Percentiles rank a stretch among this genome's conserved stretches.
These are phyloP conservation scores for Begonia loranthoides DNA, from an alignment of 306 rosid species.

Conservation along the genomic window DNA sequence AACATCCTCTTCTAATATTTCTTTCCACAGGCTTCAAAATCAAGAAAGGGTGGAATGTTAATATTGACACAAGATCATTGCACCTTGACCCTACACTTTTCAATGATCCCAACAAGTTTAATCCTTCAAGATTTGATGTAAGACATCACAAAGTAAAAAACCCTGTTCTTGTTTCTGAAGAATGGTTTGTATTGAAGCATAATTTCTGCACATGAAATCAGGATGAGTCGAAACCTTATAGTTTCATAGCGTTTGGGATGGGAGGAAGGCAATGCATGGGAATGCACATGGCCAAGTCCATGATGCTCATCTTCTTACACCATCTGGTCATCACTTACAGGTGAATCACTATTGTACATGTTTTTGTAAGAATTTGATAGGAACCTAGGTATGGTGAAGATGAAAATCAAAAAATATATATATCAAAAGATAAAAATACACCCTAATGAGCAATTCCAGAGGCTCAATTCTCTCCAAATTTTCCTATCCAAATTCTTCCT, in stretches of 20 bases:
- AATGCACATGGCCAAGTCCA: slow-evolving; percentile 69
- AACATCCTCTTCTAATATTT: neutral
- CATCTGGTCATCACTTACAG: slow-evolving; percentile 57
- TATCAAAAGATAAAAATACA: no score
- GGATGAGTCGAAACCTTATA: slow-evolving; percentile 48
- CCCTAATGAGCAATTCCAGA: no score
- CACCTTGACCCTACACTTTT: slow-evolving; percentile 50
- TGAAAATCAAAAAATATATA: no score
- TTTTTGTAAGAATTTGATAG: neutral
- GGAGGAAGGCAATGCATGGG: slow-evolving; percentile 90
- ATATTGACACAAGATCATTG: slow-evolving; percentile 64
- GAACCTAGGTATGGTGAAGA: no score
- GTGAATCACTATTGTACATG: slow-evolving; percentile 15
- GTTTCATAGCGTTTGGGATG: slow-evolving; percentile 84
- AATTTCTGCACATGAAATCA: slow-evolving; percentile 8
- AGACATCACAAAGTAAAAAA: slow-evolving; percentile 7
- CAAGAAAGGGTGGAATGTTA: slow-evolving; percentile 74
- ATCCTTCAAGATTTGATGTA: slow-evolving; percentile 67
- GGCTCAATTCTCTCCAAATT: no score
- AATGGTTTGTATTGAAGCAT: neutral
- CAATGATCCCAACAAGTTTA: slow-evolving; percentile 40
- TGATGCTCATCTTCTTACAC: slow-evolving; percentile 83
- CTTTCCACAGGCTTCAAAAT: slow-evolving; percentile 39
- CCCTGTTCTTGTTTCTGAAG: neutral
- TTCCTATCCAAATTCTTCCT: no score